Evolutionary conservation across 2,329 filamentous ascomycete species (phyloP), one percentile per base, ranked within the genome.

Genomic region (Monosporascus sp.): DNA sequence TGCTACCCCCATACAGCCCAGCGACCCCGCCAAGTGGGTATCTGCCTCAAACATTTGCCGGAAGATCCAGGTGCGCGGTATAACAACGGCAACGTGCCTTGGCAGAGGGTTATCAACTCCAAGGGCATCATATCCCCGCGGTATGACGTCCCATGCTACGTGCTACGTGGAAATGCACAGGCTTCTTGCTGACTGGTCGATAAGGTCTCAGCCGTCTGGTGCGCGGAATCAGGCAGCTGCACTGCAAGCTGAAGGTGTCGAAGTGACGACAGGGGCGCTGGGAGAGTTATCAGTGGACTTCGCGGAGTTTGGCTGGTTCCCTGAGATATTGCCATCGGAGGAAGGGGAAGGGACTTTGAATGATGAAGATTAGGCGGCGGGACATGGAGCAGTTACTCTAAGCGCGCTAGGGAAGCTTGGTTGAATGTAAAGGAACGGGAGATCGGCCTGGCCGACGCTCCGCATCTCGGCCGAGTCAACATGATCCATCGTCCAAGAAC

Each of bases 61-160:
- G 65, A 73, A 7, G 77, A 81, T 53, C 63, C 74, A 0, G 68
- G 73, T 0, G 59, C 67, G 52, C 77, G 71, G 53, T 95, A 87
- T 73, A 87, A 96, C 69, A 77, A 80, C 54, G 77, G 75, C 24
- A 97, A 87, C 59, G 93, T 97, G 3, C 93, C 93, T 0, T 97
- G 93, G 93, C 93, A 97, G 75, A 79, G 94, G 54, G 89, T 97
- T 55, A 88, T 97, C 67, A 96, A 93, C 69, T 76, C 89, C 15
- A 93, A 89, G 71, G 92, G 93, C 22, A 77, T 83, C 54, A 95
- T 97, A 60, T 96, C 91, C 45, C 88, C 88, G 7, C 83, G 92
- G 90, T 93, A 48, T 5, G 37, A 31, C 15, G 11, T 35, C 5
- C 20, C 15, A 48, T 8, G 14, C 25, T 11, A 15, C 6, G 6